Base-by-base conservation (phyloP, 1,284 basidiomycete genomes). In the Thecaphora frezii region DNA sequence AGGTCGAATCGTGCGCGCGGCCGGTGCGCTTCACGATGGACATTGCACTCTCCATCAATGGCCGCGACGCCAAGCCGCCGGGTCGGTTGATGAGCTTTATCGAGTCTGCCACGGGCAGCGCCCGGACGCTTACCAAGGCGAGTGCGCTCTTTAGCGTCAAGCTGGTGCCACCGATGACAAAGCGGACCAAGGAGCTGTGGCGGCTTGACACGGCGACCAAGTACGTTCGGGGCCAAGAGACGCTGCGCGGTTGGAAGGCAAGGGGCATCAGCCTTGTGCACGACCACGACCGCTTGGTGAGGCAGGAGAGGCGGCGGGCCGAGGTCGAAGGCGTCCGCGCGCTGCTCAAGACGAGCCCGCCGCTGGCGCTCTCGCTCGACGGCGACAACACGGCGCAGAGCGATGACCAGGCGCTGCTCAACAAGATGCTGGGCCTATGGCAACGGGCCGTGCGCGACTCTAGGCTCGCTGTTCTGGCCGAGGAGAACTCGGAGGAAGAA, bases 131-230 rank as follows among this genome's bases (percentile, higher is more conserved):
- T 49, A 65, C 46, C 7, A 73, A 68, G 57, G 86, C 87, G 30
- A 91, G 87, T 70, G 86, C 86, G 16, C 84, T 94, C 38, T 97
- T 93, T 81, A 85, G 82, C 26, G 84, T 97, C 37, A 85, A 86
- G 44, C 83, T 97, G 24, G 86, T 86, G 3, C 93, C 94, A 13
- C 89, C 90, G 3, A 81, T 91, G 61, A 93, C 90, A 9, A 87
- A 91, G 40, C 91, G 88, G 2, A 86, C 91, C 1, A 86, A 86
- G 75, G 93, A 97, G 59, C 83, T 97, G 13, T 97, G 94, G 93
- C 83, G 93, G 46, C 83, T 97, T 48, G 92, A 97, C 81, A 97
- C 94, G 1, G 87, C 89, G 18, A 88, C 90, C 77, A 93, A 91
- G 79, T 94, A 93, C 77, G 91, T 98, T 0, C 84, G 88, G 23